Evolutionary conservation across 306 rosid genomes (phyloP).

Genomic region (Calophaca sinica): DNA sequence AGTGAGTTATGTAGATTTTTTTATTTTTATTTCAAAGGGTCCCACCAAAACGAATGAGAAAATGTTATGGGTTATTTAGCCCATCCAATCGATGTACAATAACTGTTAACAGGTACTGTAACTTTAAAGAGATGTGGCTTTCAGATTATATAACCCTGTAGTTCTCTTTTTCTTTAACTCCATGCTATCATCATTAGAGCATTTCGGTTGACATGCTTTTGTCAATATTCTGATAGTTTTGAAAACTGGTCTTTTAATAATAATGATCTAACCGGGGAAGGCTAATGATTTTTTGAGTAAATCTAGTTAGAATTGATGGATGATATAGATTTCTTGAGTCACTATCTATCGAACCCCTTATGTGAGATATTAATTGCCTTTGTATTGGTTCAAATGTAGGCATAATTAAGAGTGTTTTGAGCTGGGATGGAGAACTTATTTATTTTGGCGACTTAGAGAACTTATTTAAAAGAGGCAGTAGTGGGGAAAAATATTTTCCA

Average conservation of each 20-base stretch:
- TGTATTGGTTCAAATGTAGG: not conserved
- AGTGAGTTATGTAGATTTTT: conserved; percentile 82
- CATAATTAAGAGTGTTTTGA: not conserved
- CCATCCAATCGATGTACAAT: conserved; percentile 82
- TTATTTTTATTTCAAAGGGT: conserved; percentile 70
- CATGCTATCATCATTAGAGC: conserved; percentile 26
- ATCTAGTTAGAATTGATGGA: not conserved
- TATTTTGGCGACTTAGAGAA: not conserved
- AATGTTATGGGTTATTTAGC: conserved; percentile 69
- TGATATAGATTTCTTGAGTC: not conserved
- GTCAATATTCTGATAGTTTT: not conserved
- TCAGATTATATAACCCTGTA: conserved; percentile 54
- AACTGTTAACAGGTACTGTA: conserved; percentile 70
- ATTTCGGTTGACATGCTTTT: conserved; percentile 42
- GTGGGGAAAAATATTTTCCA: not conserved
- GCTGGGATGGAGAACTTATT: not conserved
- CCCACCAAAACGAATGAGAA: conserved; percentile 70
- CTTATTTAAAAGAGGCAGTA: not conserved
- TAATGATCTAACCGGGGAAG: conserved; percentile 39
- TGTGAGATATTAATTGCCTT: not conserved
- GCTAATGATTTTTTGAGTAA: not conserved
- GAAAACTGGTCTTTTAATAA: not conserved
- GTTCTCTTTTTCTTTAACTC: conserved; percentile 43
- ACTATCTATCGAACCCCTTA: not conserved
- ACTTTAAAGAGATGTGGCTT: conserved; percentile 59